Evolutionary conservation across 179 eudicot genomes (phyloP).

Genomic region (Spinacia oleracea): DNA sequence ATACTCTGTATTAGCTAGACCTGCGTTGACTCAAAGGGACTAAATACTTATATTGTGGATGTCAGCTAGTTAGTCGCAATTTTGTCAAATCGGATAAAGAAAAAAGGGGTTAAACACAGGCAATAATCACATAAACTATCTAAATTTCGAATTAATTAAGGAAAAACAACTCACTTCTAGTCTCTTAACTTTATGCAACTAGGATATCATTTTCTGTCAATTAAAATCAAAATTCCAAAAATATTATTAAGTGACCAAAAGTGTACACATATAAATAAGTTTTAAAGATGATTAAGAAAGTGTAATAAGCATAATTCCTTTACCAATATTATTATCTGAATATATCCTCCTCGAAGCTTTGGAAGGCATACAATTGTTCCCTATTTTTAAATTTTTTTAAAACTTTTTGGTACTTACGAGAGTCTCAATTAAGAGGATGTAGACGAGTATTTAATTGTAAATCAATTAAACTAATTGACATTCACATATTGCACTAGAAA

Average conservation of each 20-base stretch:
- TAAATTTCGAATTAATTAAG: not conserved
- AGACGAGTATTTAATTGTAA: too few relatives aligned
- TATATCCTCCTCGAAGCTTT: conserved; percentile 26
- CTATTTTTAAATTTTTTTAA: too few relatives aligned
- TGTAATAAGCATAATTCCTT: not conserved
- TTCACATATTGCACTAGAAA: too few relatives aligned
- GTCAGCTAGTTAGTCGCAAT: too few relatives aligned
- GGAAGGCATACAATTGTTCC: not conserved
- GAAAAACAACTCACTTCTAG: too few relatives aligned
- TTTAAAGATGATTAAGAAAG: not conserved
- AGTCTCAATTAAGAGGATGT: too few relatives aligned
- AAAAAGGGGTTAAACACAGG: not conserved
- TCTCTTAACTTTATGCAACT: not conserved
- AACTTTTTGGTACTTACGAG: too few relatives aligned
- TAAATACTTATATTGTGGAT: too few relatives aligned
- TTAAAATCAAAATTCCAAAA: not conserved
- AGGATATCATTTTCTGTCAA: not conserved
- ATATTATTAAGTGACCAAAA: not conserved
- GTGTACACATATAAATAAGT: not conserved
- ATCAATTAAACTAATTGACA: too few relatives aligned
- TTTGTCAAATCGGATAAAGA: too few relatives aligned
- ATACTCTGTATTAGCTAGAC: too few relatives aligned
- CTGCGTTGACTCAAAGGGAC: too few relatives aligned
- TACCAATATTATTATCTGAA: conserved; percentile 26
- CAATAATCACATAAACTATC: not conserved